Conservation (phyloP, 768 basidiomycete genomes). For the Leccinum fibrillosum region DNA sequence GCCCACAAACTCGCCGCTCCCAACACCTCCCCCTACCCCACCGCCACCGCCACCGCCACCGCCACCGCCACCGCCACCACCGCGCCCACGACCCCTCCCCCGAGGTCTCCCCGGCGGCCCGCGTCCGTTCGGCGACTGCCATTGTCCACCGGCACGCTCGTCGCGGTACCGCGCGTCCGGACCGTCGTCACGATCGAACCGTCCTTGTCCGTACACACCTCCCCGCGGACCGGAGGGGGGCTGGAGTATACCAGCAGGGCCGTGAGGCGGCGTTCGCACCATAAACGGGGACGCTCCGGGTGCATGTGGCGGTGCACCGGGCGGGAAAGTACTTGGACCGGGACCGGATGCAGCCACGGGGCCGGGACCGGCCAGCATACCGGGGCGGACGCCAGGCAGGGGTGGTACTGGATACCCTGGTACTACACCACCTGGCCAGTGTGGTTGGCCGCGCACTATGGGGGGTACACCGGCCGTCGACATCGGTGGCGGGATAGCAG, state of each 20-base stretch:
- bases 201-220: conserved; percentile 27
- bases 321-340: conserved; percentile 2
- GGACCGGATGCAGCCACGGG: not conserved
- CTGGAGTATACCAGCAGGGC: conserved; percentile 16
- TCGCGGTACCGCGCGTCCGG: conserved; percentile 22
- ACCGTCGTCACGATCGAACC: conserved; percentile 28
- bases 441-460: conserved; percentile 15
- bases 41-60: not conserved
- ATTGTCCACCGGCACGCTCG: conserved; percentile 29
- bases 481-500: conserved; percentile 9
- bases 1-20: conserved; percentile 30
- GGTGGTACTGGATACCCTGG: conserved; percentile 26
- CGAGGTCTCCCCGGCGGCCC: conserved; percentile 30
- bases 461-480: conserved; percentile 1
- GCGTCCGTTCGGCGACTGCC: conserved; percentile 29
- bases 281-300: conserved; percentile 14
- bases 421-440: conserved; percentile 22
- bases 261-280: conserved; percentile 21
- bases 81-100: conserved; percentile 27
- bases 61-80: not conserved
- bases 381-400: conserved; percentile 3
- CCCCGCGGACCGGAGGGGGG: conserved; percentile 27
- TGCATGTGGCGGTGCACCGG: conserved; percentile 4
- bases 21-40: not conserved
- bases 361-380: conserved; percentile 6